These are phyloP conservation scores for Agarophyton chilense DNA, from an alignment of 23 red algal genomes.

Conservation along the genomic window DNA sequence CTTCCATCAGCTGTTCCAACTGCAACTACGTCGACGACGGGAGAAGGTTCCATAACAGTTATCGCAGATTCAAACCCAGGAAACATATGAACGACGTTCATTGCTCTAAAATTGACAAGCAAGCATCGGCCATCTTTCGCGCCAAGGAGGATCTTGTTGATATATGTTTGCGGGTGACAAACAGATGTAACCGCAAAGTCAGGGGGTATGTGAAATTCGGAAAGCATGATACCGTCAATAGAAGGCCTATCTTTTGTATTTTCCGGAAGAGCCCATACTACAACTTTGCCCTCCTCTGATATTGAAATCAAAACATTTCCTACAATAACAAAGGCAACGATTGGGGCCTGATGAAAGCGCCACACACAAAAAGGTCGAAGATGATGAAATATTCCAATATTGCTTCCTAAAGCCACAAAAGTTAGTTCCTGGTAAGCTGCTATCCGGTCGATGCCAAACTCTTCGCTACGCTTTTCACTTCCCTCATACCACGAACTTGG, in stretches of 20 bases:
- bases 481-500: constrained; percentile 33
- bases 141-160: constrained; percentile 89
- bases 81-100: constrained; percentile 71
- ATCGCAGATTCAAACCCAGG: constrained; percentile 41
- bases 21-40: constrained; percentile 93
- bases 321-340: constrained; percentile 58
- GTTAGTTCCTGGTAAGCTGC: constrained; percentile 73
- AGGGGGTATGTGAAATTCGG: constrained; percentile 43
- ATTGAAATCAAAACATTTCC: constrained; percentile 65
- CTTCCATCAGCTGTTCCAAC: constrained; percentile 71
- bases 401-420: constrained; percentile 51
- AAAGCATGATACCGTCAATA: constrained; percentile 21
- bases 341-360: constrained; percentile 49
- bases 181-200: constrained; percentile 47
- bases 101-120: constrained; percentile 73
- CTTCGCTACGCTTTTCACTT: not conserved
- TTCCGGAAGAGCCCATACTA: constrained; percentile 54
- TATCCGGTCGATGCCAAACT: constrained; percentile 3
- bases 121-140: constrained; percentile 73
- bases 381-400: constrained; percentile 66
- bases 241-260: constrained; percentile 6
- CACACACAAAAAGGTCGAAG: constrained; percentile 44
- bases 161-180: constrained; percentile 76
- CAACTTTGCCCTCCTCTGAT: constrained; percentile 25
- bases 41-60: constrained; percentile 69